Base-by-base conservation (phyloP, 2,329 filamentous ascomycete species). In the Apiospora saccharicola region DNA sequence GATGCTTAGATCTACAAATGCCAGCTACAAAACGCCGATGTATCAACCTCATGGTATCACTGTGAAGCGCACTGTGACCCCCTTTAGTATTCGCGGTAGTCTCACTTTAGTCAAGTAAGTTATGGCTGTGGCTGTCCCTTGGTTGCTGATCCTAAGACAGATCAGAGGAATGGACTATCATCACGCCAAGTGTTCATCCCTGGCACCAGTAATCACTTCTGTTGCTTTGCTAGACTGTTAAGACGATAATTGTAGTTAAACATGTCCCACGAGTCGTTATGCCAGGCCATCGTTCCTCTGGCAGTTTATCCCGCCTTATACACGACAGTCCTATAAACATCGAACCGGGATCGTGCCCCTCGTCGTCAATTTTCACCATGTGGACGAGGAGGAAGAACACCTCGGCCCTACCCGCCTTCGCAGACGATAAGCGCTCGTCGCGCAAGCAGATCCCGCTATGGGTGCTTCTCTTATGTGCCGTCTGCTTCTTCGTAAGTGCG, bases 261-360 rank as follows among this genome's bases (percentile, higher is more conserved):
- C 34, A 64, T 64, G 34, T 41, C 41, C 34, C 34, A n/a, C 34
- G 22, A n/a, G 34, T 14, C 72, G 73, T 19, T 61, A 78, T 80
- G 76, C 72, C 68, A 70, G 74, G 72, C 47, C 76, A 73, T 70
- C 73, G 73, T 57, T 77, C 76, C 67, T 77, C 77, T 53, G 74
- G 73, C 71, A 78, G 76, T 72, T 67, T 73, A n/a, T 75, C 71
- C n/a, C 69, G 73, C 61, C 74, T 76, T 41, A 64, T 64, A n/a
- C 57, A 64, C 30, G 57, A 64, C 34, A 41, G 19, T 12, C 57
- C 57, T 22, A 6, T 41, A n/a, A 64, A 4, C 34, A 4, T 12
- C 30, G 75, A 76, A 26, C 70, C 72, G 43, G 73, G 41, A 41
- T n/a, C 57, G 19, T 41, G 19, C 19, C 57, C 57, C 19, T 34